Conservation (phyloP, 2,329 filamentous ascomycete genomes). For the Cladosporium colombiae region DNA sequence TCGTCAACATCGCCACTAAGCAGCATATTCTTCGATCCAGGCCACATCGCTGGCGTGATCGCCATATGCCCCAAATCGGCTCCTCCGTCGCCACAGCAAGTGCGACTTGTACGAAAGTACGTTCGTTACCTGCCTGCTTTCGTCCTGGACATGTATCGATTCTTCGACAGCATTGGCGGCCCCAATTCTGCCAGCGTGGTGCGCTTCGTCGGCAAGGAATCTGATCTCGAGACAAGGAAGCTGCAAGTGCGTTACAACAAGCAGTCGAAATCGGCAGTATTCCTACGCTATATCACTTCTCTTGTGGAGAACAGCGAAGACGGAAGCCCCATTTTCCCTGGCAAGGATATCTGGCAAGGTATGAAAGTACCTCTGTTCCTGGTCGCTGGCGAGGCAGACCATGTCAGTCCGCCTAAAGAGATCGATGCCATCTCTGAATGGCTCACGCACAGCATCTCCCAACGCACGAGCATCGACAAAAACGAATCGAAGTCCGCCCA, state of each 20-base stretch:
- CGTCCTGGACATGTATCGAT: constrained; percentile 74
- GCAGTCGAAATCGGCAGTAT: constrained; percentile 80
- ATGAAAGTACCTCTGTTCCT: constrained; percentile 75
- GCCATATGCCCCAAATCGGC: constrained; percentile 77
- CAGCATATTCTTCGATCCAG: constrained; percentile 52
- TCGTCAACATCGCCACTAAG: constrained; percentile 57
- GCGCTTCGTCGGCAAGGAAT: constrained; percentile 70
- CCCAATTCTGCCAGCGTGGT: constrained; percentile 73
- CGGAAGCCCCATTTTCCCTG: constrained; percentile 60
- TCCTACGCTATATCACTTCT: constrained; percentile 75
- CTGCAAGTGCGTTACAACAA: constrained; percentile 75
- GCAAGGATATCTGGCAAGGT: constrained; percentile 69
- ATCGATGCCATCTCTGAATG: constrained; percentile 64
- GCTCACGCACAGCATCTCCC: constrained; percentile 29
- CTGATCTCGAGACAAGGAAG: constrained; percentile 65
- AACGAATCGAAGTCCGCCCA: neutral
- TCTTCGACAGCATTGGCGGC: constrained; percentile 78
- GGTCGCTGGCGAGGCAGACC: constrained; percentile 75
- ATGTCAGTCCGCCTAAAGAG: constrained; percentile 71
- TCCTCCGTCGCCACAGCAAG: constrained; percentile 41
- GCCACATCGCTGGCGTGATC: constrained; percentile 71
- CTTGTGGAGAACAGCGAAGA: constrained; percentile 41
- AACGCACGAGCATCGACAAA: neutral
- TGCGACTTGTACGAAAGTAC: neutral
- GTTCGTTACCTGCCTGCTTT: constrained; percentile 62